These are phyloP conservation scores for Domatiomyces catenatus DNA, from an alignment of 2,329 filamentous ascomycete genomes.

Conservation along the genomic window DNA sequence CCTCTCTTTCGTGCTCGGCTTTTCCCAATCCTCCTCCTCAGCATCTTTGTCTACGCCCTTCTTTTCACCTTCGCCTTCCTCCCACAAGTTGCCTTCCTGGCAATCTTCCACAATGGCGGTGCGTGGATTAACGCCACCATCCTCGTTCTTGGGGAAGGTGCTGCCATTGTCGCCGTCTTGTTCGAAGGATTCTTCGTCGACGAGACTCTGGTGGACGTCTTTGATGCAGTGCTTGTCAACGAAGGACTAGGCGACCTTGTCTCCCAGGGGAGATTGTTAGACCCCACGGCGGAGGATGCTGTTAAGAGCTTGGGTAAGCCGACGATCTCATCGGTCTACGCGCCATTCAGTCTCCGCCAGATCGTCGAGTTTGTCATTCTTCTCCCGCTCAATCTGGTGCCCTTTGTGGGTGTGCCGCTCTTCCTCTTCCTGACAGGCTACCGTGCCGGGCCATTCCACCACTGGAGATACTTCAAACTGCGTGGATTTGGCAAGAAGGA, in stretches of 20 bases:
- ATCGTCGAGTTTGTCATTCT: conserved; percentile 69
- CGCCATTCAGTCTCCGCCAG: conserved; percentile 81
- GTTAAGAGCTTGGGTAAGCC: conserved; percentile 73
- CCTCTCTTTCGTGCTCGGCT: conserved; percentile 65
- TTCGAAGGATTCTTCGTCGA: conserved; percentile 75
- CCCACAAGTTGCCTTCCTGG: conserved; percentile 75
- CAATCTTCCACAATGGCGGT: conserved; percentile 69
- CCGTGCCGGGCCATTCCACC: conserved; percentile 71
- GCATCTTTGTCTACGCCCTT: conserved; percentile 64
- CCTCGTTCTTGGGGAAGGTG: conserved; percentile 57
- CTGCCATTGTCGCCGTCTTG: conserved; percentile 46
- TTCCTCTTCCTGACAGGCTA: conserved; percentile 83
- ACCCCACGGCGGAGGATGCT: conserved; percentile 48
- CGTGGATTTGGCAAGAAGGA: conserved; percentile 59
- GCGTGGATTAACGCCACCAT: conserved; percentile 87
- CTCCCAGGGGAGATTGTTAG: conserved; percentile 48
- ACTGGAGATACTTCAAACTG: conserved; percentile 80
- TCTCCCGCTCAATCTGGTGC: conserved; percentile 74
- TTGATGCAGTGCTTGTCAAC: conserved; percentile 71
- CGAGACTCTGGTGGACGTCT: conserved; percentile 63
- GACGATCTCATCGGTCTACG: conserved; percentile 59
- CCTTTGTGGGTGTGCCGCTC: conserved; percentile 63
- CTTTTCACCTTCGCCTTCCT: conserved; percentile 81
- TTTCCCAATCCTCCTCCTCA: conserved; percentile 67
- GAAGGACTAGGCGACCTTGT: conserved; percentile 56